Conservation (phyloP, 139 green algal species). For the Chlorella sorokiniana region DNA sequence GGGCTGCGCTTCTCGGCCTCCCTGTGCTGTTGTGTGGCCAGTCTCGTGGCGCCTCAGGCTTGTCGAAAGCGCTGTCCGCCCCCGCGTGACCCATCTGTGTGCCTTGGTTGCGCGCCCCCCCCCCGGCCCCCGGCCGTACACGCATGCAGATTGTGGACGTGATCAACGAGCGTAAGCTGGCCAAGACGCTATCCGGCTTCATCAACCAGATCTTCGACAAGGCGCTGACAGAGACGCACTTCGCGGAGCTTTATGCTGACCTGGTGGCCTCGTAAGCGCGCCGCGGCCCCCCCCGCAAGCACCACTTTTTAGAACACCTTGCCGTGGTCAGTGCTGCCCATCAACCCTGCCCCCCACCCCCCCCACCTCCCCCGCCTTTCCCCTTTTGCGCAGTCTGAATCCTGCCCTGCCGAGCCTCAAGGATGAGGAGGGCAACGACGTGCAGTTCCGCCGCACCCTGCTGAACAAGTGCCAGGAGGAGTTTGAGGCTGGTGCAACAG, state of each 20-base stretch:
- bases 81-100: too few relatives aligned
- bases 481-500: conserved; percentile 83
- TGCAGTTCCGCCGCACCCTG: conserved; percentile 88
- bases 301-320: not conserved
- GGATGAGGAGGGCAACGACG: conserved; percentile 52
- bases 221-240: conserved; percentile 94
- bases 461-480: conserved; percentile 99
- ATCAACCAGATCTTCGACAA: conserved; percentile 98
- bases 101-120: too few relatives aligned
- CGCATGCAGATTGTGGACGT: conserved; percentile 79
- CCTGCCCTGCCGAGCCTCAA: conserved; percentile 37
- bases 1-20: too few relatives aligned
- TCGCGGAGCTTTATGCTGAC: conserved; percentile 92
- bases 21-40: too few relatives aligned
- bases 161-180: conserved; percentile 71
- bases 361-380: not conserved
- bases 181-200: conserved; percentile 81
- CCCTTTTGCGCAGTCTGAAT: conserved; percentile 31
- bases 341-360: not conserved
- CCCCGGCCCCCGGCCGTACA: too few relatives aligned
- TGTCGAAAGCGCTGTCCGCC: too few relatives aligned
- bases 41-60: too few relatives aligned
- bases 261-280: conserved; percentile 53
- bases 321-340: too few relatives aligned
- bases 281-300: not conserved